phyloP scores from a whole-genome alignment of 805 yeast species.

The Ogataea minuta region DNA sequence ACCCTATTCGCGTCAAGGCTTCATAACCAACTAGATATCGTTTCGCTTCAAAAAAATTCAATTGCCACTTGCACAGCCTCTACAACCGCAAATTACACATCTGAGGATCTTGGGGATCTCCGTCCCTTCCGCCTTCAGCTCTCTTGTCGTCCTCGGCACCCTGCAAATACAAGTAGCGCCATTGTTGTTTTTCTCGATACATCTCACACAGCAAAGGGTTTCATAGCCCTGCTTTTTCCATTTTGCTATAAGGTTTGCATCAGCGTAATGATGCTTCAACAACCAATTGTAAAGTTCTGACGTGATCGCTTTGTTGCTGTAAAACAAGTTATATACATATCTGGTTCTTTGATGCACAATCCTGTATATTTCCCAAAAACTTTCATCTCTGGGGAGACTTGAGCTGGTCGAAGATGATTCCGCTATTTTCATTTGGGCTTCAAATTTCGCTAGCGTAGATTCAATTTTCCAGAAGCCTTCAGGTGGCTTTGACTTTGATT shows the following conservation, averaged over 20 bases:
- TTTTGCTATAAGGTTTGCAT: constrained; percentile 72
- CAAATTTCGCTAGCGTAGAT: constrained; percentile 62
- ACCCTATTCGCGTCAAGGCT: too few relatives aligned
- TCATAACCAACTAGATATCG: background rate
- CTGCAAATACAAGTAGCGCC: constrained; percentile 79
- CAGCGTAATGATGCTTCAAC: constrained; percentile 62
- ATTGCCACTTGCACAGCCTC: constrained; percentile 79
- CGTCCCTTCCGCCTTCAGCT: constrained; percentile 26
- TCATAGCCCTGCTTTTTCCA: constrained; percentile 69
- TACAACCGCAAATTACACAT: constrained; percentile 82
- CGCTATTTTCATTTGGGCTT: constrained; percentile 53
- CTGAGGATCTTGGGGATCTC: constrained; percentile 34
- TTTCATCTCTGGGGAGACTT: constrained; percentile 51
- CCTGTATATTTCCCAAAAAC: constrained; percentile 67
- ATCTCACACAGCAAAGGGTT: constrained; percentile 75
- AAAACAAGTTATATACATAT: constrained; percentile 71
- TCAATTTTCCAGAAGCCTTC: constrained; percentile 69
- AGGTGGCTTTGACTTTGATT: constrained; percentile 50
- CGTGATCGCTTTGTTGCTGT: constrained; percentile 66
- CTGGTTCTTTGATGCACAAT: constrained; percentile 74
- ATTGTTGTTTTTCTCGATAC: constrained; percentile 64
- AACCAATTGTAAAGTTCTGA: constrained; percentile 72
- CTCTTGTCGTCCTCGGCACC: constrained; percentile 61
- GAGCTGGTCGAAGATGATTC: constrained; percentile 39
- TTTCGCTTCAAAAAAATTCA: constrained; percentile 23